Percentiles rank a stretch among this genome's conserved stretches.
Evolutionary conservation across 1,139 yeast genomes (phyloP).

Genomic region (Yarrowia galli): DNA sequence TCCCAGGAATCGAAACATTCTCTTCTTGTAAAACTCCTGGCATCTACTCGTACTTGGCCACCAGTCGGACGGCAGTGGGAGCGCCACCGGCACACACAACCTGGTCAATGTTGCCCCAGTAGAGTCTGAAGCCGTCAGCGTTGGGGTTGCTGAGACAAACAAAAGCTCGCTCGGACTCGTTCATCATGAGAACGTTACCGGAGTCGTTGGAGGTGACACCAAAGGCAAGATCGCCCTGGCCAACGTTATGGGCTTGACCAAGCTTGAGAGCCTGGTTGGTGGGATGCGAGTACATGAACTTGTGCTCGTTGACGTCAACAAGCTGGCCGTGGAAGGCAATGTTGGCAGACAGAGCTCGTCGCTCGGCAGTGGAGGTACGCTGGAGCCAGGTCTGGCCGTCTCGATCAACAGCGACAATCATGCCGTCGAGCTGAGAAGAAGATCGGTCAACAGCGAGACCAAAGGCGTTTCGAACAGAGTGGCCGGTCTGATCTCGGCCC

Average conservation of each 20-base stretch:
- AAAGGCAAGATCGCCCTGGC: conserved; percentile 12
- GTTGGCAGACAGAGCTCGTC: conserved; percentile 23
- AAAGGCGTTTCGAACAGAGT: conserved; percentile 20
- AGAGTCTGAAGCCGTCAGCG: conserved; percentile 17
- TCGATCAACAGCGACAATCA: conserved; percentile 15
- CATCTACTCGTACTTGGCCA: conserved; percentile 9
- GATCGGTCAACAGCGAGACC: conserved; percentile 5
- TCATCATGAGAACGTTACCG: conserved; percentile 24
- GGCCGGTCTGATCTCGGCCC: conserved; percentile 35
- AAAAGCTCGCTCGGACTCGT: conserved; percentile 21
- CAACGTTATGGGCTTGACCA: not conserved
- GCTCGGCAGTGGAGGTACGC: conserved; percentile 6
- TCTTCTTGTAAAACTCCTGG: no score
- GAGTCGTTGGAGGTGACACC: conserved; percentile 26
- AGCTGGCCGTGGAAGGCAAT: conserved; percentile 32
- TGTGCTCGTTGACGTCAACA: conserved; percentile 25
- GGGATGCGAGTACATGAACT: conserved; percentile 22
- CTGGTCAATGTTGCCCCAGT: conserved; percentile 32
- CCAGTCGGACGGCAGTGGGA: conserved; percentile 11
- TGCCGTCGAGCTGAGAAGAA: conserved; percentile 18
- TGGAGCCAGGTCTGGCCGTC: conserved; percentile 27
- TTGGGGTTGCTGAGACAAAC: conserved; percentile 24
- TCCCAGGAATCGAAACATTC: conserved; percentile 4
- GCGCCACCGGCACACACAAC: conserved; percentile 27
- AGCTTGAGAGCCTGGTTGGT: conserved; percentile 10